phyloP scores from a whole-genome alignment of 441 rosid species.

The Pelargonium australe region DNA sequence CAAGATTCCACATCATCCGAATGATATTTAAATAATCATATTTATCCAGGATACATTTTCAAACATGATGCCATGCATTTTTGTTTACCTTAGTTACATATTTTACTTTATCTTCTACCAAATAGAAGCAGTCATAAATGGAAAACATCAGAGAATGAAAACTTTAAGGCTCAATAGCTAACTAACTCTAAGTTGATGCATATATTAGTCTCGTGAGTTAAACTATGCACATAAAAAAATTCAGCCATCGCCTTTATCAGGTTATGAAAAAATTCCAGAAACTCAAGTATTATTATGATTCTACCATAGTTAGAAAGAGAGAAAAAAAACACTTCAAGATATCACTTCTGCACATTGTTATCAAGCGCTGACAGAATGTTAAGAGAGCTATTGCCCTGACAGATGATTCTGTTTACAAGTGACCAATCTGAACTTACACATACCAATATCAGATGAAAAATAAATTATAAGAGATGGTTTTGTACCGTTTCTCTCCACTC shows the following conservation, averaged over 20 bases:
- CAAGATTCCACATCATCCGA: neutral
- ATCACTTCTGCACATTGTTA: neutral
- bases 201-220: neutral
- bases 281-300: neutral
- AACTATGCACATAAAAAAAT: neutral
- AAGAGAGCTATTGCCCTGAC: neutral
- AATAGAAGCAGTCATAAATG: neutral
- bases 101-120: neutral
- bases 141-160: neutral
- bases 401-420: neutral
- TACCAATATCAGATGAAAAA: conserved; percentile 12
- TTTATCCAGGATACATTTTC: neutral
- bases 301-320: neutral
- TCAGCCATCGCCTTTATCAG: neutral
- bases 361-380: neutral
- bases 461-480: conserved; percentile 18
- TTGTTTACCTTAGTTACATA: neutral
- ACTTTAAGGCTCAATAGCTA: neutral
- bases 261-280: neutral
- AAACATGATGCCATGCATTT: neutral
- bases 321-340: neutral
- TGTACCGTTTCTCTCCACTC: conserved; percentile 96
- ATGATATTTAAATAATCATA: neutral
- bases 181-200: neutral
- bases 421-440: conserved; percentile 13